Conservation (phyloP, 805 yeast genomes). For the Tetrapisispora iriomotensis region DNA sequence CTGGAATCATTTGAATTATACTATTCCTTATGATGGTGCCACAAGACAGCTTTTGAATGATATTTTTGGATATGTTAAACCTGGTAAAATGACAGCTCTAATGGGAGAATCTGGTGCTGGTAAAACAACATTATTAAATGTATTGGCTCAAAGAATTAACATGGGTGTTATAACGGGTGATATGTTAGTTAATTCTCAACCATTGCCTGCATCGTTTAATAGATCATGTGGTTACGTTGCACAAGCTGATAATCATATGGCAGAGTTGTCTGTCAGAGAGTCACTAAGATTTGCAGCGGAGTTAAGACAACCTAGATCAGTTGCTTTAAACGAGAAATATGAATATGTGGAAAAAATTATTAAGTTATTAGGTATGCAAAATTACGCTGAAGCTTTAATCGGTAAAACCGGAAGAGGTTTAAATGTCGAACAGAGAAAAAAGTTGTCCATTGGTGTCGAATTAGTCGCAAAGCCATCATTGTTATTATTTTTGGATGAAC, state of each 20-base stretch:
- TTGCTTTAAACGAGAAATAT: constrained; percentile 48
- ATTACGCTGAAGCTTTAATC: constrained; percentile 69
- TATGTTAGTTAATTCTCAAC: constrained; percentile 59
- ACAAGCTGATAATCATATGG: constrained; percentile 70
- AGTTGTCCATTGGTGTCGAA: constrained; percentile 62
- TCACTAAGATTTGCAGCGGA: constrained; percentile 63
- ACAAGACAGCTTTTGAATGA: constrained; percentile 45
- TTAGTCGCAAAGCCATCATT: constrained; percentile 59
- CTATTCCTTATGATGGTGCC: constrained; percentile 51
- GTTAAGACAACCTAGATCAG: constrained; percentile 55
- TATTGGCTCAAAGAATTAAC: constrained; percentile 60
- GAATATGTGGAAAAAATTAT: constrained; percentile 63
- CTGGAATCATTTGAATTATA: constrained; percentile 63
- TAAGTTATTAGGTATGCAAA: constrained; percentile 54
- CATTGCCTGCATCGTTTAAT: constrained; percentile 52
- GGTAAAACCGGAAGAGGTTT: constrained; percentile 69
- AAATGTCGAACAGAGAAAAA: constrained; percentile 60
- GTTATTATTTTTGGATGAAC: constrained; percentile 58
- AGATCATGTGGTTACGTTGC: constrained; percentile 74
- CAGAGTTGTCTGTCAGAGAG: constrained; percentile 63
- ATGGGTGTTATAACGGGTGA: constrained; percentile 66
- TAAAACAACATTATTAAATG: constrained; percentile 67
- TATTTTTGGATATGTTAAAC: constrained; percentile 66
- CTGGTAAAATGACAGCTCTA: constrained; percentile 71
- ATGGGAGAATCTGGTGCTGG: constrained; percentile 90